phyloP scores from a whole-genome alignment of 306 rosid genomes.

The apple (Malus domestica) region ASM211411v1 NC_041801.1:20411501-20412000 shows the following conservation, averaged over 20 bases:
- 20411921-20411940: constrained; percentile 18
- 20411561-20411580: background rate
- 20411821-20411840: background rate
- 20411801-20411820: background rate
- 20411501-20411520: background rate
- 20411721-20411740: background rate
- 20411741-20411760: background rate
- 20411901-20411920: constrained; percentile 17
- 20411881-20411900: constrained; percentile 10
- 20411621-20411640: background rate
- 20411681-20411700: background rate
- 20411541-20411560: background rate
- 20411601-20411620: background rate
- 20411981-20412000: background rate
- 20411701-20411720: background rate
- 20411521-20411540: background rate
- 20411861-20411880: background rate
- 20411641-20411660: background rate
- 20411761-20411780: background rate
- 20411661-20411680: background rate
- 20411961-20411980: background rate
- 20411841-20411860: background rate
- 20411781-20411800: background rate
- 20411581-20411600: background rate
- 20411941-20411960: constrained; percentile 28